Evolutionary conservation across 2,329 filamentous ascomycete species (phyloP).

Genomic region (Leptoxyphium fumago): DNA sequence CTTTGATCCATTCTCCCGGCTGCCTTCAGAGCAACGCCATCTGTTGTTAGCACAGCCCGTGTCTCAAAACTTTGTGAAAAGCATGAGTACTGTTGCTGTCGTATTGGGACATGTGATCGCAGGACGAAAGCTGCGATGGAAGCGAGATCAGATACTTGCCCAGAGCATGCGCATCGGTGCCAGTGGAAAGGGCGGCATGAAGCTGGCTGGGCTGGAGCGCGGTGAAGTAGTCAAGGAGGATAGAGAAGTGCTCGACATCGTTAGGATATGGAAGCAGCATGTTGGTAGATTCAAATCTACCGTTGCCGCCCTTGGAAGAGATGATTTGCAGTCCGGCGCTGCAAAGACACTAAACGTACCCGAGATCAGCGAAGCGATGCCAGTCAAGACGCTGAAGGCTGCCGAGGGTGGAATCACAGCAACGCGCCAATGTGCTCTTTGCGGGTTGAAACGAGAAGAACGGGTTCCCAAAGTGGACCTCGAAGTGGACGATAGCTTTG

Average conservation of each 20-base stretch:
- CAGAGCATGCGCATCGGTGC: slow-evolving; percentile 78
- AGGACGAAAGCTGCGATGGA: slow-evolving; percentile 78
- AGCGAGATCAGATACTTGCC: slow-evolving; percentile 68
- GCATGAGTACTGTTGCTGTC: slow-evolving; percentile 46
- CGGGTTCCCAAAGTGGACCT: slow-evolving; percentile 61
- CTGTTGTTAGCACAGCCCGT: slow-evolving; percentile 45
- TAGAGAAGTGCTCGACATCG: slow-evolving; percentile 65
- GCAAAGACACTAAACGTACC: slow-evolving; percentile 37
- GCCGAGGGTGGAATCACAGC: slow-evolving; percentile 56
- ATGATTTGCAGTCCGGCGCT: slow-evolving; percentile 27
- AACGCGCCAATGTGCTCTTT: slow-evolving; percentile 64
- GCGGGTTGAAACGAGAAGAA: slow-evolving; percentile 79
- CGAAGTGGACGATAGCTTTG: slow-evolving; percentile 76
- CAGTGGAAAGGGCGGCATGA: slow-evolving; percentile 66
- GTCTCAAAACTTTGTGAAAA: slow-evolving; percentile 47
- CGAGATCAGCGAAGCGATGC: slow-evolving; percentile 55
- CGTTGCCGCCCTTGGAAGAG: slow-evolving; percentile 46
- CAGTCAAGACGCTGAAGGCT: slow-evolving; percentile 47
- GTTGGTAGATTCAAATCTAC: slow-evolving; percentile 61
- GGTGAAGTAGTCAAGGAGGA: slow-evolving; percentile 71
- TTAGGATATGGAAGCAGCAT: slow-evolving; percentile 59
- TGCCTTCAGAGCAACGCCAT: slow-evolving; percentile 39
- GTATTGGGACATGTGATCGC: slow-evolving; percentile 71
- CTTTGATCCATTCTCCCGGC: slow-evolving; percentile 45
- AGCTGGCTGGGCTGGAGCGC: slow-evolving; percentile 73